Base-by-base conservation (phyloP, 495 filamentous ascomycete species). In the Filosporella fistucella region DNA sequence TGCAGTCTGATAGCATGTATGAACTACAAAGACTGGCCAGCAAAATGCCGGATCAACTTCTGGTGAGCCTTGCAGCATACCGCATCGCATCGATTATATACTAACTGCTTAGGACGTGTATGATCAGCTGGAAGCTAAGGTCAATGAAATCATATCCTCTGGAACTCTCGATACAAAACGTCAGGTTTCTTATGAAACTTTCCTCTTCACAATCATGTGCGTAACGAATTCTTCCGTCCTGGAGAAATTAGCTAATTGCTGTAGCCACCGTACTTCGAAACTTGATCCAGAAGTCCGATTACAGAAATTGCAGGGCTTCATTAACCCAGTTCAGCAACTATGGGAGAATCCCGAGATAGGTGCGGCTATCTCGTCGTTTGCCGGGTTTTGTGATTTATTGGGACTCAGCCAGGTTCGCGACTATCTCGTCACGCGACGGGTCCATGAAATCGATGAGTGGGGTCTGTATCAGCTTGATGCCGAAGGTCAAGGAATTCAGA, bases 1-100 rank as follows among this genome's bases (percentile, higher is more conserved):
- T 98, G 2, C 89, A 95, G 60, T 76, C 71, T 0, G 74, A 89
- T 49, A 83, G 88, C 44, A 88, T 85, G 64, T 77, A 88, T 49
- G 90, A 97, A 63, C 74, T 97, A 44, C 89, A 95, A 47, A 79
- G 88, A 28, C 75, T 99, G 4, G 93, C 93, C 3, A 81, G 86
- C 54, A 88, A 86, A 45, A 96, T 96, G 75, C 80, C 94, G 0
- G 85, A 96, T 58, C 83, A 93, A 54, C 78, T 99, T 45, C 71
- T 91, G 43, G 54, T 57, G 37, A 20, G 32, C 8, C 42, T 5
- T 29, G 10, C 35, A 9, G 13, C 6, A 17, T 22, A 17, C 4
- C 30, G 22, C 14, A 20, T 22, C 12, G 10, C 20, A 9, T 34
- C 33, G 14, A 2, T 42, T 22, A 26, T 16, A 2, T 47, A 18